Base-by-base conservation (phyloP, 2,329 filamentous ascomycete genomes). In the Apiospora hydei region DNA sequence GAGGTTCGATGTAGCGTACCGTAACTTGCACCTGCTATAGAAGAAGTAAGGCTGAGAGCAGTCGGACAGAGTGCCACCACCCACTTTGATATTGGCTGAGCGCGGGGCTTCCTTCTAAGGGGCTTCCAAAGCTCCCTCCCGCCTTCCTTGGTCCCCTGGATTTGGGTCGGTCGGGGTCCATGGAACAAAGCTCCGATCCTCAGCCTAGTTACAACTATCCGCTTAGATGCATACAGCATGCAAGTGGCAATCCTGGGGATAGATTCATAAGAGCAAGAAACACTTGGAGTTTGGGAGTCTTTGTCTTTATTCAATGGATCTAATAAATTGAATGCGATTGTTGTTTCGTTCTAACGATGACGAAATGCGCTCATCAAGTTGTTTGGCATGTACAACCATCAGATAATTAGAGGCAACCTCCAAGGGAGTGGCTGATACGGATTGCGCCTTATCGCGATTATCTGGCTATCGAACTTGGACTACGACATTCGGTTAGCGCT, bases 1-100 rank as follows among this genome's bases (percentile, higher is more conserved):
- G 57, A 64, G 57, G 57, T n/a, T n/a, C 57, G 53, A 61, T 61
- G 21, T 38, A 61, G 53, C 53, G 57, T 64, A 64, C 57, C 57
- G 57, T 64, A 64, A 64, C 57, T 64, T 64, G 57, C 57, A 64
- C 41, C 34, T 41, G 57, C 34, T 61, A 57, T 18, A 38, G 34
- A 38, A 21, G n/a, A 64, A 64, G 57, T 64, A 64, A 64, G 57
- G 57, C 57, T 64, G 57, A n/a, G n/a, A 61, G 53, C 21, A 61
- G 30, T 61, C 18, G 53, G 53, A 61, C 30, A 30, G 30, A 38
- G 34, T 34, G 57, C 57, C 57, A 64, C 57, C 57, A 64, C 57
- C 49, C 49, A 51, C 49, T 26, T 51, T 13, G 49, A 49, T 49
- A 49, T n/a, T 49, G 18, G 21, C 21, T 49, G 34, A 61, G 53